These are phyloP conservation scores for Kandelia obovata DNA, from an alignment of 345 rosid genomes.

Conservation along the genomic window DNA sequence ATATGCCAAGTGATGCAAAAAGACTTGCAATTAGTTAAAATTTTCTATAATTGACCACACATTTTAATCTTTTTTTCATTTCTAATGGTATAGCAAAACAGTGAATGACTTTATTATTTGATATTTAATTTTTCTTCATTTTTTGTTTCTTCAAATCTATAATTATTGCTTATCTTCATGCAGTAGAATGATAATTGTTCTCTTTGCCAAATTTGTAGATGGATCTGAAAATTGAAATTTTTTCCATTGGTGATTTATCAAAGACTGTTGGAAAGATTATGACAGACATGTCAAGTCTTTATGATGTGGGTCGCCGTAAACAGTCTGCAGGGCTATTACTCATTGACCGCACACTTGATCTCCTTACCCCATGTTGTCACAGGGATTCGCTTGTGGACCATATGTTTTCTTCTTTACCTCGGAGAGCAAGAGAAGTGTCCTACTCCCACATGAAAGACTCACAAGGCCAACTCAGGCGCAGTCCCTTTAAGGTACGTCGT, in stretches of 20 bases:
- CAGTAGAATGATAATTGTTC: slow-evolving; percentile 23
- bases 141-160: neutral
- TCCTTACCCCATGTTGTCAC: slow-evolving; percentile 88
- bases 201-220: slow-evolving; percentile 52
- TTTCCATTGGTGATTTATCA: slow-evolving; percentile 85
- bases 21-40: neutral
- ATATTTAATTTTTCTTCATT: neutral
- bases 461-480: slow-evolving; percentile 47
- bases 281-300: slow-evolving; percentile 97
- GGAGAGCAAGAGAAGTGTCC: slow-evolving; percentile 49
- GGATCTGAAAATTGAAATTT: slow-evolving; percentile 96
- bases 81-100: neutral
- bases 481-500: slow-evolving; percentile 44
- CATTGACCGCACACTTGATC: slow-evolving; percentile 89
- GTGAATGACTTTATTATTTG: neutral
- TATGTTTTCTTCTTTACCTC: slow-evolving; percentile 74
- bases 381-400: slow-evolving; percentile 89
- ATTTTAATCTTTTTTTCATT: neutral
- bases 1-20: slow-evolving; percentile 1
- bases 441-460: slow-evolving; percentile 40
- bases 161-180: neutral
- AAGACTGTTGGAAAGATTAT: slow-evolving; percentile 85
- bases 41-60: no score
- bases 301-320: slow-evolving; percentile 95
- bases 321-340: slow-evolving; percentile 84